Evolutionary conservation across 2,329 filamentous ascomycete species (phyloP), one percentile per base, ranked within the genome.

Genomic region (Alternaria sp.): DNA sequence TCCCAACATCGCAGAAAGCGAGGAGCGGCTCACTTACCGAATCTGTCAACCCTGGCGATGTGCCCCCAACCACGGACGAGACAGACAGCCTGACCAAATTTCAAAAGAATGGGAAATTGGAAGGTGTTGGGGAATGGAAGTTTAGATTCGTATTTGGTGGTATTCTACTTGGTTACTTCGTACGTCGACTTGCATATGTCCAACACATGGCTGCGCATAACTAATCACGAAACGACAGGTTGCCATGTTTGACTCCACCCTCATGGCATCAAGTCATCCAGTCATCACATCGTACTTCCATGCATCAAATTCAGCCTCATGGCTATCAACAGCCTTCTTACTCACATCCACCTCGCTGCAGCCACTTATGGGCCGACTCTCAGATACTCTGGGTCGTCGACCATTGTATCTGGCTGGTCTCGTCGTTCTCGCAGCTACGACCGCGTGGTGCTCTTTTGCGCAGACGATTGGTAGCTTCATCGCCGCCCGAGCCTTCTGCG

Each of bases 261-360:
- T 95, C 68, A 93, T 95, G 91, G 91, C 91, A 5, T 93, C 91
- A 3, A 90, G 87, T 45, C 92, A 96, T 77, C 91, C 92, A 0
- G 90, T 92, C 61, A 93, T 95, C 65, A 93, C 91, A 0, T 93
- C 91, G 1, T 89, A 94, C 77, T 95, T 95, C 78, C 83, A 89
- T 64, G 87, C 90, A 52, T 91, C 91, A 30, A 93, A 95, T 77
- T 88, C 88, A 50, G 92, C 92, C 4, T 93, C 91, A 2, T 96
- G 92, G 92, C 84, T 95, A 5, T 93, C 91, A 2, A 95, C 92
- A 0, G 88, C 91, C 0, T 95, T 93, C 68, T 80, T 95, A 36
- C 84, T 96, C 40, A 93, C 92, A 0, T 91, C 88, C 5, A 93
- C 91, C 1, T 88, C 90, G 23, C 90, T 93, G 61, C 90, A 93